A percentile compares a stretch with the other conserved stretches of the same genome.
These are phyloP conservation scores for Globisporangium nodosum DNA, from an alignment of 352 stramenopile species.

Conservation along the genomic window DNA sequence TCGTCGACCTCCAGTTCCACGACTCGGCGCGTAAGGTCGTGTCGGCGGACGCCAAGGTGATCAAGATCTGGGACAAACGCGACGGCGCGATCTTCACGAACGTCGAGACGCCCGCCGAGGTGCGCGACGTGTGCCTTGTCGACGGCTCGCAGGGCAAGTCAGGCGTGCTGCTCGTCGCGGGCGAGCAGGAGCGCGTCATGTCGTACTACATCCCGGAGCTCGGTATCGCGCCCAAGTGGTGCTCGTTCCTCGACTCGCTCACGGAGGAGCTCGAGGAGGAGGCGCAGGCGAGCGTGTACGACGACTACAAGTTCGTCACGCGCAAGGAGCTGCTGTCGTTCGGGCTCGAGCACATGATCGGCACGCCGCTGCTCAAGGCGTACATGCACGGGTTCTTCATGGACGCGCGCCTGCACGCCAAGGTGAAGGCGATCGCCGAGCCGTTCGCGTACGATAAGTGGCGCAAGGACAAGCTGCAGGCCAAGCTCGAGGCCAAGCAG, in stretches of 20 bases:
- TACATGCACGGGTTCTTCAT: constrained; percentile 99
- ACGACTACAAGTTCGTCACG: constrained; percentile 99
- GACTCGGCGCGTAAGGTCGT: constrained; percentile 88
- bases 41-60: constrained; percentile 95
- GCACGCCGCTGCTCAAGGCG: constrained; percentile 94
- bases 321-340: constrained; percentile 92
- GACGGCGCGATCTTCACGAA: constrained; percentile 93
- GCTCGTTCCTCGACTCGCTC: constrained; percentile 98
- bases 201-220: constrained; percentile 98
- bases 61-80: constrained; percentile 97
- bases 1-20: constrained; percentile 93
- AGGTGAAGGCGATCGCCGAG: constrained; percentile 94
- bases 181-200: constrained; percentile 96
- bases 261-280: constrained; percentile 99
- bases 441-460: constrained; percentile 98
- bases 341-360: constrained; percentile 97
- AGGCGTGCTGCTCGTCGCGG: constrained; percentile 95
- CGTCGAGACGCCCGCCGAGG: constrained; percentile 94
- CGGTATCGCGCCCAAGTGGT: constrained; percentile 97
- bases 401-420: constrained; percentile 96
- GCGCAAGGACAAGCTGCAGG: constrained; percentile 94
- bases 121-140: constrained; percentile 95
- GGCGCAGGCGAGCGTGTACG: constrained; percentile 92
- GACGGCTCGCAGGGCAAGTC: constrained; percentile 88
- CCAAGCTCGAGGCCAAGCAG: constrained; percentile 89